phyloP scores from a whole-genome alignment of 73 alveolate genomes.

The Breviolum minutum region DNA sequence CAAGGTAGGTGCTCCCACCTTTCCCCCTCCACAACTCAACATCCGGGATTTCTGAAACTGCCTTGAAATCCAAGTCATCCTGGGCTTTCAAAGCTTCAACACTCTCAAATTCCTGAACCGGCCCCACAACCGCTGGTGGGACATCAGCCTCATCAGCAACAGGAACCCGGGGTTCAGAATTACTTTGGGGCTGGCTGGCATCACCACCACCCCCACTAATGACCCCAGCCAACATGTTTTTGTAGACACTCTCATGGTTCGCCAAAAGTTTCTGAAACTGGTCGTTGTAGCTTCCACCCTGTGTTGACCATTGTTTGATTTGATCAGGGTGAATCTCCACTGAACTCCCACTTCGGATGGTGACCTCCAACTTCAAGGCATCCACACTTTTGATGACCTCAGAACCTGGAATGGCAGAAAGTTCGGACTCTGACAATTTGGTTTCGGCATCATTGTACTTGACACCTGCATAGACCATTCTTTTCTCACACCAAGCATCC shows the following conservation, averaged over 20 bases:
- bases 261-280: not conserved
- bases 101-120: not conserved
- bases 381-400: not conserved
- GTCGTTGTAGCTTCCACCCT: not conserved
- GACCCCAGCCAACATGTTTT: conserved; percentile 7
- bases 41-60: not conserved
- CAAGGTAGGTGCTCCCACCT: not conserved
- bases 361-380: conserved; percentile 28
- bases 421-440: not conserved
- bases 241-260: not conserved
- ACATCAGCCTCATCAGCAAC: not conserved
- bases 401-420: not conserved
- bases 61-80: not conserved
- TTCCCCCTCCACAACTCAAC: conserved; percentile 25
- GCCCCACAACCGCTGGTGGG: not conserved
- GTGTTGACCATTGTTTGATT: not conserved
- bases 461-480: not conserved
- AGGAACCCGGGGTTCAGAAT: not conserved
- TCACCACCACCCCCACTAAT: not conserved
- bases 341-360: not conserved
- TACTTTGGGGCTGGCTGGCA: not conserved
- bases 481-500: conserved; percentile 3
- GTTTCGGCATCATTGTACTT: not conserved
- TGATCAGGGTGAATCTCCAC: conserved; percentile 49
- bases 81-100: not conserved